Evolutionary conservation across 2,329 filamentous ascomycete species (phyloP).

Genomic region (Exophiala spinifera): DNA sequence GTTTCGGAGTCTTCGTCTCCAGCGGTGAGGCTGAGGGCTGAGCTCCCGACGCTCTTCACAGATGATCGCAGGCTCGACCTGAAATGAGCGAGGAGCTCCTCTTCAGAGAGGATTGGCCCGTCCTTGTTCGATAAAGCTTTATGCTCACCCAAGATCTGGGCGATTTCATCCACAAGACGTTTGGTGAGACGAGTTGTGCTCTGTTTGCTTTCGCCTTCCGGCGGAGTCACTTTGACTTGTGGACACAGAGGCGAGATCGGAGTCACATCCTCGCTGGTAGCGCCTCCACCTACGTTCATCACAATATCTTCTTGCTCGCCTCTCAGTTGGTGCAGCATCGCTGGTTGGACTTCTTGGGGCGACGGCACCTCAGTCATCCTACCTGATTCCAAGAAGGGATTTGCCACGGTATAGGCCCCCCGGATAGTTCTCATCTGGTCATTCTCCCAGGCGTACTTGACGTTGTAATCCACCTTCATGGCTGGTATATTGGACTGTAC

Average conservation of each 20-base stretch:
- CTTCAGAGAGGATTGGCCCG: conserved; percentile 3
- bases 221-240: conserved; percentile 9
- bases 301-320: conserved; percentile 17
- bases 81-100: conserved; percentile 14
- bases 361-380: conserved; percentile 13
- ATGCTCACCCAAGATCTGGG: conserved; percentile 11
- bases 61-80: conserved; percentile 6
- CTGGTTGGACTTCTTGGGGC: conserved; percentile 6
- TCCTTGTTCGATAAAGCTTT: not conserved
- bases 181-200: conserved; percentile 1
- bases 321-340: conserved; percentile 1
- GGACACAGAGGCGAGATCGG: conserved; percentile 4
- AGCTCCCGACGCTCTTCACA: conserved; percentile 10
- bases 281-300: conserved; percentile 8
- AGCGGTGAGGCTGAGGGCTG: conserved; percentile 3
- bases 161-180: conserved; percentile 17
- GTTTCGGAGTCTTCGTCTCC: not conserved
- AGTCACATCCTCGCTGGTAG: not conserved
- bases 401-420: conserved; percentile 14
- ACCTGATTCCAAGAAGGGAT: conserved; percentile 3
- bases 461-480: not conserved
- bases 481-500: not conserved
- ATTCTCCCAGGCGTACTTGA: conserved; percentile 3
- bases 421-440: not conserved
- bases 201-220: not conserved